phyloP scores from a whole-genome alignment of 2,329 filamentous ascomycete genomes.

The Chaetomium sp. region DNA sequence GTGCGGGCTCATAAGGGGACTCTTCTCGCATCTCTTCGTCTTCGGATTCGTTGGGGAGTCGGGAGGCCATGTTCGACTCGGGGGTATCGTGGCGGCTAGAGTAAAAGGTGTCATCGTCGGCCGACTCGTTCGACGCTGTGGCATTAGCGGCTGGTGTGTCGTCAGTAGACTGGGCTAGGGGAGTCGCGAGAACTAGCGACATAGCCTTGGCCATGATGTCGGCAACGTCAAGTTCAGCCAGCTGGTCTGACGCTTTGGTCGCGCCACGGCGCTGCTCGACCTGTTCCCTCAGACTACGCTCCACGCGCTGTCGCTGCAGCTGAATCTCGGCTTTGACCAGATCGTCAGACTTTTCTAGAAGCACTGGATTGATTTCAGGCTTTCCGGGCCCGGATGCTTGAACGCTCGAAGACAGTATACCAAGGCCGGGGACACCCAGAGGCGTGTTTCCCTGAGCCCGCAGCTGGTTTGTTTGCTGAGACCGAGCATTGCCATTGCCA shows the following conservation, averaged over 20 bases:
- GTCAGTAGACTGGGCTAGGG: conserved; percentile 53
- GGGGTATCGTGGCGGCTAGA: conserved; percentile 86
- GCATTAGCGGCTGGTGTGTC: conserved; percentile 47
- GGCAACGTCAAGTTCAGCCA: conserved; percentile 62
- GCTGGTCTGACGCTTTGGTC: conserved; percentile 43
- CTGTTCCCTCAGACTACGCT: conserved; percentile 70
- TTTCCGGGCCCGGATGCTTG: conserved; percentile 42
- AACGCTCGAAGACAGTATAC: conserved; percentile 10
- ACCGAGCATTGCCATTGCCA: conserved; percentile 17
- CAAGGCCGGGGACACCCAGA: conserved; percentile 21
- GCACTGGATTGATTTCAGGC: conserved; percentile 71
- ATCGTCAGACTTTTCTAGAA: conserved; percentile 80
- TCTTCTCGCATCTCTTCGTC: conserved; percentile 34
- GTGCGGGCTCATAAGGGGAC: conserved; percentile 31
- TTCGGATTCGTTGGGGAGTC: conserved; percentile 41
- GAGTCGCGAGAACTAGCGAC: conserved; percentile 62
- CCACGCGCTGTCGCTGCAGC: conserved; percentile 73
- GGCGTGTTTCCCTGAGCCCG: conserved; percentile 14
- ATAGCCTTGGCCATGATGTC: conserved; percentile 67
- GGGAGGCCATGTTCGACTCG: conserved; percentile 43
- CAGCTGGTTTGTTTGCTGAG: conserved; percentile 20
- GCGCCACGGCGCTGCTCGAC: conserved; percentile 54
- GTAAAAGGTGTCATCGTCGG: conserved; percentile 93
- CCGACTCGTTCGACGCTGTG: conserved; percentile 66
- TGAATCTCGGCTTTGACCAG: conserved; percentile 75